phyloP scores from a whole-genome alignment of 352 stramenopile genomes.

The Thraustochytrium striatum region DNA sequence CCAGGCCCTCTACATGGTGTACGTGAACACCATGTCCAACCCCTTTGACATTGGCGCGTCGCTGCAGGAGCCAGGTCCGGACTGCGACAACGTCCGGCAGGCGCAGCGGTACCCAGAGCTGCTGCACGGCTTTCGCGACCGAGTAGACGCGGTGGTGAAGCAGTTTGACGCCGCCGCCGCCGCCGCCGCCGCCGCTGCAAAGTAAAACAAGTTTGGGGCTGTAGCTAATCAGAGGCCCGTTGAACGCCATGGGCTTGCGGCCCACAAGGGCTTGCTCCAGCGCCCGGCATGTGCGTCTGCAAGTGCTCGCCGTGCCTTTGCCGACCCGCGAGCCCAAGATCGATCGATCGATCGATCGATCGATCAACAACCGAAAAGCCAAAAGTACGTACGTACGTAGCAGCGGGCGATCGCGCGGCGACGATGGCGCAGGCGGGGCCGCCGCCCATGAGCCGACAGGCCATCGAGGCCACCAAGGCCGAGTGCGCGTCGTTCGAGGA shows the following conservation, averaged over 20 bases:
- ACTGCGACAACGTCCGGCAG: not conserved
- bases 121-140: not conserved
- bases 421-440: not conserved
- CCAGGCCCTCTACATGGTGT: conserved; percentile 38
- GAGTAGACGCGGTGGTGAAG: not conserved
- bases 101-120: conserved; percentile 22
- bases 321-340: too few relatives aligned
- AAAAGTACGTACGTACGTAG: too few relatives aligned
- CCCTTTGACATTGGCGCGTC: conserved; percentile 32
- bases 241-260: too few relatives aligned
- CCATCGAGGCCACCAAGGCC: not conserved
- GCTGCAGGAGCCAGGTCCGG: not conserved
- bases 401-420: too few relatives aligned
- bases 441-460: conserved; percentile 11
- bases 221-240: too few relatives aligned
- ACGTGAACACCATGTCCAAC: conserved; percentile 33
- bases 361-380: too few relatives aligned
- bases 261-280: too few relatives aligned
- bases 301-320: too few relatives aligned
- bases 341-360: too few relatives aligned
- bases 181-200: too few relatives aligned
- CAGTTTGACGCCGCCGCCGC: not conserved
- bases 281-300: too few relatives aligned
- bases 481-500: conserved; percentile 16
- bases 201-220: too few relatives aligned